Base-by-base conservation (phyloP, 1,284 basidiomycete genomes). In the Trichosporon sp. region DNA sequence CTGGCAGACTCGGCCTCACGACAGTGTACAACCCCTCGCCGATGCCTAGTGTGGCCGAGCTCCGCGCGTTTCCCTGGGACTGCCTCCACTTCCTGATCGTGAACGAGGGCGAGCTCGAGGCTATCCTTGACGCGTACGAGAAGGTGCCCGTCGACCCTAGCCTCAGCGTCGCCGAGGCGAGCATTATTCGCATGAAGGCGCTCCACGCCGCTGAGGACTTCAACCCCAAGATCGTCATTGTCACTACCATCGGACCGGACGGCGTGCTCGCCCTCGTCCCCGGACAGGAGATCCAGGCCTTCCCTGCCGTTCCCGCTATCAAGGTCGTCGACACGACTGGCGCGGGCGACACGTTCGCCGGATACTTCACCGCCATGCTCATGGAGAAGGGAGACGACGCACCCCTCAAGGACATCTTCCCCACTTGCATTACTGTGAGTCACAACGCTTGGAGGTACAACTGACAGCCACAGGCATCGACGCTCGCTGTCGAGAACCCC, bases 21-120 rank as follows among this genome's bases (percentile, higher is more conserved):
- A 79, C 80, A 6, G 68, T 85, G n/a, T 84, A 83, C 77, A 86
- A 86, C 71, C 85, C 85, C 0, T 83, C 81, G 0, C 85, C 85
- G 5, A 84, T 86, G 83, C 82, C 81, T 2, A 70, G 74, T 1
- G 44, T 63, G 1, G 67, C 68, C 0, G 76, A 84, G 63, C 75
- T 85, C 16, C 69, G 70, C 5, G 54, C 68, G 0, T 84, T 85
- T 69, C 79, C 80, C 0, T 85, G 84, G 84, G 59, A 61, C 0
- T 56, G 69, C 19, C 70, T 85, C 8, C 77, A 80, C 31, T 84
- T 83, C 78, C 74, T 86, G 23, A 76, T 85, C 27, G 81, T 86
- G 37, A 86, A 86, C 69, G 81, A 84, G 65, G 84, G 83, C 21
- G 84, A 85, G 66, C 65, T 73, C 10, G 68, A 63, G n/a, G 71